phyloP scores from a whole-genome alignment of 306 rosid species.

The Leucaena leucocephala region DNA sequence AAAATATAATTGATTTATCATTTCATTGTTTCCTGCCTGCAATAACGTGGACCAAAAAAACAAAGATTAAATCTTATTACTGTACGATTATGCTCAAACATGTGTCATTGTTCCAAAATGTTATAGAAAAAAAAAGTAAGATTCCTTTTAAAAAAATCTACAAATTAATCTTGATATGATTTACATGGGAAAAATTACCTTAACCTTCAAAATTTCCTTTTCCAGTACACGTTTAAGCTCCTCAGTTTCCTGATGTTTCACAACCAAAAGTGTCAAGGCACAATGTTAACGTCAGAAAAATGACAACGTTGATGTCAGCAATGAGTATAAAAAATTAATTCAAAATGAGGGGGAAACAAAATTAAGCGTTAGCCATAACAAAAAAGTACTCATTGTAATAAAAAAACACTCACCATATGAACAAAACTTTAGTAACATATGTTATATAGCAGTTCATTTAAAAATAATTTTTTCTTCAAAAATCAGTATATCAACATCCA shows the following conservation, averaged over 20 bases:
- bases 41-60: not conserved
- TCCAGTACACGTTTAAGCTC: conserved; percentile 77
- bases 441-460: not conserved
- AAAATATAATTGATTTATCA: not conserved
- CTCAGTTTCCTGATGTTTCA: conserved; percentile 82
- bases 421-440: not conserved
- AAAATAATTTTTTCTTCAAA: not conserved
- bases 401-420: not conserved
- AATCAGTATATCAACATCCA: not conserved
- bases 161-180: conserved; percentile 29
- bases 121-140: conserved; percentile 26
- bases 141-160: conserved; percentile 6
- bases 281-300: not conserved
- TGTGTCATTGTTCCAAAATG: conserved; percentile 10
- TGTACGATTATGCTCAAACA: conserved; percentile 16
- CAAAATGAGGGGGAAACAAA: not conserved
- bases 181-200: conserved; percentile 52
- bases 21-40: not conserved
- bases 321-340: not conserved
- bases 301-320: not conserved
- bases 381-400: not conserved
- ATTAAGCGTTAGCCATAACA: not conserved
- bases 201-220: conserved; percentile 66
- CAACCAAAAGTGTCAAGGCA: conserved; percentile 34
- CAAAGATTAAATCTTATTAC: not conserved